Base-by-base conservation (phyloP, 257 asterid species). In the Parsonsia alboflavescens region DNA sequence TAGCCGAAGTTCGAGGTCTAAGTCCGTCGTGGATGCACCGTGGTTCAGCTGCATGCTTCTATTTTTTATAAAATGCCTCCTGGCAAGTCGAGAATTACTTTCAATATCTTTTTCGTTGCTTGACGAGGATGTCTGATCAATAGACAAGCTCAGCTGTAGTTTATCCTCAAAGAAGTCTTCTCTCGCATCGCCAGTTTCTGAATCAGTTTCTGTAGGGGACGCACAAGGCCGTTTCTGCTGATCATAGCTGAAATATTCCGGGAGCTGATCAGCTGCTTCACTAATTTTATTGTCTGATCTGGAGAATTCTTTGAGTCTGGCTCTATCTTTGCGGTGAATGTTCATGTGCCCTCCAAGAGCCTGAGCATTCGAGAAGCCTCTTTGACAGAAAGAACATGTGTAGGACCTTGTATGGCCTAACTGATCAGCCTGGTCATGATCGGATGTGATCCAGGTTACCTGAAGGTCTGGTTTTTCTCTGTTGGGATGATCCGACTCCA, bases 301-400 rank as follows among this genome's bases (percentile, higher is more conserved):
- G 13, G 83, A 77, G 52, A 82, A 73, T 41, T 88, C 88, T 49
- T 50, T 75, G 42, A 89, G 93, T 73, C 82, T 88, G 0, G 93
- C 96, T 69, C 96, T 82, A 67, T 89, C 97, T 79, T 79, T 91
- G 56, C 97, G 70, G 77, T 91, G 97, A 12, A 89, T 85, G 71
- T 89, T 91, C 97, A 89, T 89, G 72, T 91, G 97, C 41, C 97
- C 97, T 13, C 97, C 95, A 30, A 91, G 78, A 3, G 97, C 97
- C 68, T 89, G 96, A 1, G 97, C 96, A 80, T 89, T 91, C 6
- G 93, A 85, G 52, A 91, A 91, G 0, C 89, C 89, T 36, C 92
- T 80, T 71, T 82, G 82, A 75, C 97, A 91, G 75, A 91, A 91
- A 5, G 81, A 78, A 82, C 97, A 91, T 52, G 70, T 72, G 17